Evolutionary conservation across 2,329 filamentous ascomycete genomes (phyloP).

Genomic region (Zymoseptoria crescenta): DNA sequence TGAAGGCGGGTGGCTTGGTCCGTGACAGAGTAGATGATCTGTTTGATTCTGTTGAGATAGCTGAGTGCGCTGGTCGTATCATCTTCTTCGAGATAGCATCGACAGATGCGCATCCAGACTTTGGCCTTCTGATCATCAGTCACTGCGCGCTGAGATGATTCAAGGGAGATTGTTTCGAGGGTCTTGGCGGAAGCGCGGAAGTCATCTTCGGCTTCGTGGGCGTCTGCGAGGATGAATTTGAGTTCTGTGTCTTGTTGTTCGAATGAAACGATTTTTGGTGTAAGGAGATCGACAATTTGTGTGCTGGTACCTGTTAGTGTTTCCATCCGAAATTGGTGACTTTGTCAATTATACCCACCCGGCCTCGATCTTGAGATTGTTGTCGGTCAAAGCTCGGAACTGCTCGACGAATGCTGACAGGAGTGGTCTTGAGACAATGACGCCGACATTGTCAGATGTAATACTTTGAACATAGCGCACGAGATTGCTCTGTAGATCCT

Average conservation of each 20-base stretch:
- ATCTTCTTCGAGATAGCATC: conserved; percentile 89
- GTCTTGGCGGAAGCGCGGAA: conserved; percentile 68
- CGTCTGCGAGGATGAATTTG: conserved; percentile 72
- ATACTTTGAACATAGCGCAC: conserved; percentile 57
- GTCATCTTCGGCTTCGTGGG: conserved; percentile 76
- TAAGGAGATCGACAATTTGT: conserved; percentile 61
- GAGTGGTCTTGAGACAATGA: conserved; percentile 66
- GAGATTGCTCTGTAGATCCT: conserved; percentile 52
- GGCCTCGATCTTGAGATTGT: conserved; percentile 65
- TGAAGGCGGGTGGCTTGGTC: conserved; percentile 70
- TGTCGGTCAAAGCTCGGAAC: conserved; percentile 53
- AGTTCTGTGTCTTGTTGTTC: conserved; percentile 77
- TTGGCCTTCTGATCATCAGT: conserved; percentile 72
- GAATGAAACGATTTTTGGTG: conserved; percentile 62
- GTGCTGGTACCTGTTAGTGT: conserved; percentile 35
- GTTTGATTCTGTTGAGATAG: conserved; percentile 92
- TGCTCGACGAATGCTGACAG: conserved; percentile 58
- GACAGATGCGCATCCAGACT: conserved; percentile 88
- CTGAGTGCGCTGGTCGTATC: conserved; percentile 77
- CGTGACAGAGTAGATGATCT: conserved; percentile 70
- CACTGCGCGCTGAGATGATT: conserved; percentile 78
- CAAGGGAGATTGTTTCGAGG: conserved; percentile 77
- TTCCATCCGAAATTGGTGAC: background rate
- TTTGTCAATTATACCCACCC: conserved; percentile 29
- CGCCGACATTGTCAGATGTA: conserved; percentile 61